A percentile compares a stretch with the other conserved stretches of the same genome.
Conservation (phyloP, 805 yeast species). For the Sugiyamaella valdiviana region DNA sequence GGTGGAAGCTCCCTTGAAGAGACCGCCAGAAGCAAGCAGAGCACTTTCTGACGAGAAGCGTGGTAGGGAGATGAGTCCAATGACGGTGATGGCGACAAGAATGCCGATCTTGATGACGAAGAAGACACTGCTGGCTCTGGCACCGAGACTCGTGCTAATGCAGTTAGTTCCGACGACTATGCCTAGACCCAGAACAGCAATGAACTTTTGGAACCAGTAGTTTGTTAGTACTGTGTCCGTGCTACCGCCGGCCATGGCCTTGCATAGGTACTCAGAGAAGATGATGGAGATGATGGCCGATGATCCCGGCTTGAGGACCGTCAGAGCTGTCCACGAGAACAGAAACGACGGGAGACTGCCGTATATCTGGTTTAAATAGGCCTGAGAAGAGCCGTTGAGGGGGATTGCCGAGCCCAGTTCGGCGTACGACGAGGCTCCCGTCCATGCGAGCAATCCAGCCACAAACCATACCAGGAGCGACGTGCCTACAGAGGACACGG, state of each 20-base stretch:
- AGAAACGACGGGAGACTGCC: slow-evolving; percentile 35
- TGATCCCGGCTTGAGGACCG: slow-evolving; percentile 37
- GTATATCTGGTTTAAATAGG: slow-evolving; percentile 33
- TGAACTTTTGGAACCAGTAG: slow-evolving; percentile 27
- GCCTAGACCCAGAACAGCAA: slow-evolving; percentile 29
- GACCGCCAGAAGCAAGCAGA: slow-evolving; percentile 13
- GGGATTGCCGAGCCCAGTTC: slow-evolving; percentile 39
- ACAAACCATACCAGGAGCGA: slow-evolving; percentile 35
- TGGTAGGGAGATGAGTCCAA: slow-evolving; percentile 26
- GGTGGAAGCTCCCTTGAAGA: slow-evolving; percentile 28
- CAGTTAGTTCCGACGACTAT: slow-evolving; percentile 27
- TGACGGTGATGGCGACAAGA: slow-evolving; percentile 27
- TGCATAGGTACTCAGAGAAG: slow-evolving; percentile 35
- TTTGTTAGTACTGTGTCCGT: slow-evolving; percentile 11
- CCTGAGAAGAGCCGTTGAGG: slow-evolving; percentile 37
- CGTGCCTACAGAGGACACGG: slow-evolving; percentile 35
- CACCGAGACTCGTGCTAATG: slow-evolving; percentile 28
- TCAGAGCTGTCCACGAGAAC: slow-evolving; percentile 36
- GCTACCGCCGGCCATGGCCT: slow-evolving; percentile 17
- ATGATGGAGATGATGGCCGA: slow-evolving; percentile 38
- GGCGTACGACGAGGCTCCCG: slow-evolving; percentile 39
- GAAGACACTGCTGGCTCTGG: slow-evolving; percentile 30
- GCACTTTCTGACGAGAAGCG: slow-evolving; percentile 22
- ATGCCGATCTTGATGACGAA: slow-evolving; percentile 32
- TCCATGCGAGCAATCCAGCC: slow-evolving; percentile 39